These are phyloP conservation scores for Umbelopsis isabellina DNA, from an alignment of 192 early-diverging fungal genomes.

Conservation along the genomic window DNA sequence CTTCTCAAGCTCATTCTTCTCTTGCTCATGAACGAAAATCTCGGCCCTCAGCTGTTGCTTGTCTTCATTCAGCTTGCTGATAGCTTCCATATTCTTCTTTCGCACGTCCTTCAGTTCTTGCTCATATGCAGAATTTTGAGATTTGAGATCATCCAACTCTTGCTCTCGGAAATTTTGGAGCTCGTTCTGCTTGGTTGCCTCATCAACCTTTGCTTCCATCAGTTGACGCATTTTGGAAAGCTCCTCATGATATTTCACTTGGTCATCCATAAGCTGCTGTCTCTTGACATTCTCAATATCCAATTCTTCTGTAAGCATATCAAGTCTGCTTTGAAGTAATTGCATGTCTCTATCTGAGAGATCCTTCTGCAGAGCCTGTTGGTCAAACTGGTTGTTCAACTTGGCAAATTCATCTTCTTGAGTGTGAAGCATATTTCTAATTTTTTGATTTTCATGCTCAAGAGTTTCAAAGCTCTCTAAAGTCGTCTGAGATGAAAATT, in stretches of 20 bases:
- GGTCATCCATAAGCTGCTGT: not conserved
- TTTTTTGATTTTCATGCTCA: not conserved
- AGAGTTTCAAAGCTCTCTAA: not conserved
- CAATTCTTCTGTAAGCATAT: not conserved
- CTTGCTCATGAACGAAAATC: not conserved
- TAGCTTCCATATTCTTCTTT: slow-evolving; percentile 7
- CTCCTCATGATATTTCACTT: not conserved
- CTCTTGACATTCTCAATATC: not conserved
- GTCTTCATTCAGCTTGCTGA: not conserved
- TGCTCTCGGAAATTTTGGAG: not conserved
- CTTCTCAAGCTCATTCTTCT: not conserved
- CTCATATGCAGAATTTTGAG: not conserved
- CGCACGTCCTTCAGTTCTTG: not conserved
- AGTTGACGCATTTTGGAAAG: not conserved
- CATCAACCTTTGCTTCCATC: slow-evolving; percentile 5
- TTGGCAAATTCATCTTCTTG: not conserved
- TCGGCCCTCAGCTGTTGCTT: not conserved
- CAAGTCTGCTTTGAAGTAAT: not conserved
- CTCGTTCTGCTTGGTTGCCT: not conserved
- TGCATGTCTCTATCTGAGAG: not conserved
- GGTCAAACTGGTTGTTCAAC: not conserved
- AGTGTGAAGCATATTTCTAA: not conserved
- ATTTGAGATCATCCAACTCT: not conserved
- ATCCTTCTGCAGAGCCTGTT: not conserved
- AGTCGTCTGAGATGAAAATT: not conserved